Conservation (phyloP, 768 basidiomycete species). For the Lactarius sp. region DNA sequence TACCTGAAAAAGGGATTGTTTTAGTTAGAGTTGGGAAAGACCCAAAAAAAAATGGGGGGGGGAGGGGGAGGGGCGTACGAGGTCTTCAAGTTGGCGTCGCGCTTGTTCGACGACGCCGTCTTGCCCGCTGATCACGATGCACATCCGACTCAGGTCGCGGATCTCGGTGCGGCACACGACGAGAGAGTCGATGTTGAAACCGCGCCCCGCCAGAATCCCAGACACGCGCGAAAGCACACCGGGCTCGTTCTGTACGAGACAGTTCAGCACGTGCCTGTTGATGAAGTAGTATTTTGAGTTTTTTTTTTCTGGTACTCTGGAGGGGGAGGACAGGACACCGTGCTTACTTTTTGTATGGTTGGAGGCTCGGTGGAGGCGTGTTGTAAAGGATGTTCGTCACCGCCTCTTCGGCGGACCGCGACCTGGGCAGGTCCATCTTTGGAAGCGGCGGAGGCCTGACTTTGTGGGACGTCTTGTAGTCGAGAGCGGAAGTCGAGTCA, state of each 20-base stretch:
- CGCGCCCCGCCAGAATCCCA: constrained; percentile 92
- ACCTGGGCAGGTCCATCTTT: constrained; percentile 75
- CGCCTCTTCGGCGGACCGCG: constrained; percentile 87
- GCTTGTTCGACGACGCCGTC: constrained; percentile 98
- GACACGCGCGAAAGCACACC: constrained; percentile 98
- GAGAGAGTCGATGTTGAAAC: constrained; percentile 98
- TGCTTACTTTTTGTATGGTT: constrained; percentile 87
- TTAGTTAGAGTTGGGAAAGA: background rate
- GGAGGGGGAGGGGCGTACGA: constrained; percentile 55
- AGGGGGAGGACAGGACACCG: no score
- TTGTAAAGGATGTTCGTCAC: constrained; percentile 98
- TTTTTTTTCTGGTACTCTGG: background rate
- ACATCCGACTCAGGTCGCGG: constrained; percentile 95
- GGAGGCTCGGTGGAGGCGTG: constrained; percentile 84
- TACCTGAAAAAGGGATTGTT: constrained; percentile 48
- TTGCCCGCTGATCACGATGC: constrained; percentile 92
- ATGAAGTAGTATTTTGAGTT: background rate
- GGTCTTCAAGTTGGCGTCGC: constrained; percentile 89
- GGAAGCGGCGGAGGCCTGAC: constrained; percentile 80
- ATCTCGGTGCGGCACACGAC: constrained; percentile 98
- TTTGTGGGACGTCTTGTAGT: constrained; percentile 77
- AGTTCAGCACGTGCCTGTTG: constrained; percentile 87
- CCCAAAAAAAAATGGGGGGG: no score
- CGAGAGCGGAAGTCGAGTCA: constrained; percentile 91
- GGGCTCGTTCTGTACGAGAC: constrained; percentile 98